These are phyloP conservation scores for Meripilus lineatus DNA, from an alignment of 1,284 basidiomycete genomes.

Conservation along the genomic window DNA sequence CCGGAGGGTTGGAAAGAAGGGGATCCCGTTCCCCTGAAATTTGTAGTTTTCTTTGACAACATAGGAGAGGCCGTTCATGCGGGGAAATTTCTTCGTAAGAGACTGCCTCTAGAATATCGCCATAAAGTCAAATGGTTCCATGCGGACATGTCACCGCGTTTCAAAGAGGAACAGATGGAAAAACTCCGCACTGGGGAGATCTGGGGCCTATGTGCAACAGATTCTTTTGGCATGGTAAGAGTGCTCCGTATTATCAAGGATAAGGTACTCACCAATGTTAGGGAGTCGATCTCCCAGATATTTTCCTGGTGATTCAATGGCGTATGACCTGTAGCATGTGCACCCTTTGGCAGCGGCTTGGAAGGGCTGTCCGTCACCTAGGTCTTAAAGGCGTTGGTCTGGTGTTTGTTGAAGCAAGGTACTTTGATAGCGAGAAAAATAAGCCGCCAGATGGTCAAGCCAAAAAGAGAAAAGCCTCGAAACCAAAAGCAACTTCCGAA, in stretches of 20 bases:
- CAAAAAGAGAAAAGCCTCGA: too few species aligned
- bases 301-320: constrained; percentile 31
- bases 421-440: too few species aligned
- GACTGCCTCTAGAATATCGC: constrained; percentile 7
- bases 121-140: constrained; percentile 19
- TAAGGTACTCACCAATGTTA: constrained; percentile 8
- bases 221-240: constrained; percentile 31
- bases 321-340: constrained; percentile 7
- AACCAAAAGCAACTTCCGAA: too few species aligned
- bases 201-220: constrained; percentile 23
- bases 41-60: constrained; percentile 29
- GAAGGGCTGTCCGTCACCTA: constrained; percentile 11
- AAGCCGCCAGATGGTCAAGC: too few species aligned
- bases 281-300: constrained; percentile 30
- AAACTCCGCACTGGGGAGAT: constrained; percentile 15
- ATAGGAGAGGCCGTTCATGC: constrained; percentile 14
- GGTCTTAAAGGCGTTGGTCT: constrained; percentile 10
- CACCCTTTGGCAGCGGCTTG: constrained; percentile 18
- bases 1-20: constrained; percentile 6
- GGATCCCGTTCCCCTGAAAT: constrained; percentile 15
- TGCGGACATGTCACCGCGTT: constrained; percentile 14
- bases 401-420: constrained; percentile 12
- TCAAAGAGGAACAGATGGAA: constrained; percentile 13
- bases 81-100: constrained; percentile 7
- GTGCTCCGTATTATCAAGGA: constrained; percentile 3